Percentiles rank a stretch among this genome's conserved stretches.
Conservation (phyloP, 2,329 filamentous ascomycete genomes). For the Monascus ruber region DNA sequence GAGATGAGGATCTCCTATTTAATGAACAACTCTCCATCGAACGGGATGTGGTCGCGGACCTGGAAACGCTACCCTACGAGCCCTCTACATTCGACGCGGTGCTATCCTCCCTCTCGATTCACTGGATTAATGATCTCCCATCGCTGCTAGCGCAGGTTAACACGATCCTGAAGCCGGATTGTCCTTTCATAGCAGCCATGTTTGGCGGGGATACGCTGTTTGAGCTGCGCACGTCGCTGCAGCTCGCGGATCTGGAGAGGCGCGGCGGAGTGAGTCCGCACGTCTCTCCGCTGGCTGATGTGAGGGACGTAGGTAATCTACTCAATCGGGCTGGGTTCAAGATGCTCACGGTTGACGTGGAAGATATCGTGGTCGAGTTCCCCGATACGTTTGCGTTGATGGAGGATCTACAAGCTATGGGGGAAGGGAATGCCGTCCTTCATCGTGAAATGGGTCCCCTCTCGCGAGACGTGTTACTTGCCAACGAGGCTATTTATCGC, state of each 20-base stretch:
- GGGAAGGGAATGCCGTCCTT: constrained; percentile 80
- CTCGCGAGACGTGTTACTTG: constrained; percentile 70
- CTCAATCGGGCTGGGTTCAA: constrained; percentile 83
- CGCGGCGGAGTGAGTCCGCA: constrained; percentile 85
- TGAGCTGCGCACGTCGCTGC: constrained; percentile 83
- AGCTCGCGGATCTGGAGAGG: constrained; percentile 82
- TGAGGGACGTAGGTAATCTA: constrained; percentile 79
- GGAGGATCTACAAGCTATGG: constrained; percentile 92
- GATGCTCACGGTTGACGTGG: constrained; percentile 90
- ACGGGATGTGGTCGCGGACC: constrained; percentile 56
- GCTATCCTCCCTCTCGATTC: constrained; percentile 75
- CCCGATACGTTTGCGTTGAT: constrained; percentile 83
- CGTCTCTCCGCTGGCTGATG: constrained; percentile 83
- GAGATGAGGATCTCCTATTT: constrained; percentile 56
- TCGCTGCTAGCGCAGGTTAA: constrained; percentile 77
- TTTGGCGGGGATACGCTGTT: constrained; percentile 88
- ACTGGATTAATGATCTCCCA: constrained; percentile 97
- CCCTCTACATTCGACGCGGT: constrained; percentile 77
- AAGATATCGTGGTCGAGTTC: constrained; percentile 93
- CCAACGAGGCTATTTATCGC: constrained; percentile 78
- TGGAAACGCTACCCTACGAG: constrained; percentile 63
- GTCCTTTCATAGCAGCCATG: constrained; percentile 91
- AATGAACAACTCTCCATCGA: constrained; percentile 62
- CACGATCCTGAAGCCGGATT: constrained; percentile 74
- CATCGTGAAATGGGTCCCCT: constrained; percentile 73